phyloP scores from a whole-genome alignment of 139 green algal genomes.

The Closterium sp. region DNA sequence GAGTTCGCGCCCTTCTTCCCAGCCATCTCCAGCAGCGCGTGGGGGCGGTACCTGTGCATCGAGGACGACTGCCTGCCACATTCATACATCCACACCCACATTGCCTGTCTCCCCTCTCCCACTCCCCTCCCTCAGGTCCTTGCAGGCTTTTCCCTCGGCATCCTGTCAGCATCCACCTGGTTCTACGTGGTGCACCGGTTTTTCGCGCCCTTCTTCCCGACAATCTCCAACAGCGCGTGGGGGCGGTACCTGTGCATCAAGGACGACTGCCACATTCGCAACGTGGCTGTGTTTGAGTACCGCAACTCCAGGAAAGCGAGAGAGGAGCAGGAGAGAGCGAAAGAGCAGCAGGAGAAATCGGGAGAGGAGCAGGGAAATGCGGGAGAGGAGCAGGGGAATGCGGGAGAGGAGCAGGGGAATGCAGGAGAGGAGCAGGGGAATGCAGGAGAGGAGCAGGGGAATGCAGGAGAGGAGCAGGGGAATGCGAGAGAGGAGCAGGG shows the following conservation, averaged over 20 bases:
- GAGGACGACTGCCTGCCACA: constrained; percentile 9
- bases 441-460: too few relatives aligned
- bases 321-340: too few relatives aligned
- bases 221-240: constrained; percentile 1
- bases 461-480: too few relatives aligned
- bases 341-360: neutral
- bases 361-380: neutral
- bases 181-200: neutral
- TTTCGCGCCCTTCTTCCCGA: neutral
- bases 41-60: constrained; percentile 27
- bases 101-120: neutral
- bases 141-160: neutral
- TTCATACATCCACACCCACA: neutral
- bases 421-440: too few relatives aligned
- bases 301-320: too few relatives aligned
- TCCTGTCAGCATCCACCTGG: neutral
- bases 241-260: constrained; percentile 34
- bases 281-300: neutral
- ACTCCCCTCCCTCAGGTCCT: neutral
- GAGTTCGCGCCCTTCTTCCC: neutral
- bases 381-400: too few relatives aligned
- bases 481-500: neutral
- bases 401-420: too few relatives aligned
- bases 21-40: neutral
- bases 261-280: constrained; percentile 21